Evolutionary conservation across 2,329 filamentous ascomycete genomes (phyloP).

Genomic region (Graphilbum ipis-grandicollis): DNA sequence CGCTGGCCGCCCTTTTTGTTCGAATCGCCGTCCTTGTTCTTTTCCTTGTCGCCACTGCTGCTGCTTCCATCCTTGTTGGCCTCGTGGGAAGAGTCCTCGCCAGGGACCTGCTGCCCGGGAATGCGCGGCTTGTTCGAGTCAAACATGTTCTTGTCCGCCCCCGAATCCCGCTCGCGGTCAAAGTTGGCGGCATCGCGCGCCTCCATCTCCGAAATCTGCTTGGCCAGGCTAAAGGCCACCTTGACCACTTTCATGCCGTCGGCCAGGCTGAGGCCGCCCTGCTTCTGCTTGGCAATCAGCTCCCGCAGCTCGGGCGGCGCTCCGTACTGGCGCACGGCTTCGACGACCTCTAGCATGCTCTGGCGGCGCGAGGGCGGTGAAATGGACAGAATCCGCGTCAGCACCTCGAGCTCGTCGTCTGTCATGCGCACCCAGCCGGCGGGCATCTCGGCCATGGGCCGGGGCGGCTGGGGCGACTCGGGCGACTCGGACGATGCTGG

Average conservation of each 20-base stretch:
- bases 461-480: too few species aligned
- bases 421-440: constrained; percentile 29
- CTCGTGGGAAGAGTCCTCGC: constrained; percentile 8
- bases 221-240: constrained; percentile 38
- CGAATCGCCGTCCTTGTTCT: constrained; percentile 5
- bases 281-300: constrained; percentile 37
- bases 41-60: constrained; percentile 11
- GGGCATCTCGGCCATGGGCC: too few species aligned
- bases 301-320: constrained; percentile 51
- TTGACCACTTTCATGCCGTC: constrained; percentile 42
- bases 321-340: constrained; percentile 47
- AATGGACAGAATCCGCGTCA: constrained; percentile 42
- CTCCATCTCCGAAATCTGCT: constrained; percentile 15
- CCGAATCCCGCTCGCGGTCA: neutral
- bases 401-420: constrained; percentile 28
- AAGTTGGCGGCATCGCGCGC: constrained; percentile 5
- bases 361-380: constrained; percentile 46
- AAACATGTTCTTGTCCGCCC: constrained; percentile 8
- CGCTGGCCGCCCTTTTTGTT: constrained; percentile 7
- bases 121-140: constrained; percentile 11
- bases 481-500: too few species aligned
- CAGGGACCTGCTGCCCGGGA: constrained; percentile 7
- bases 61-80: constrained; percentile 4
- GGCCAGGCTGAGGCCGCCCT: constrained; percentile 25
- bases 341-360: constrained; percentile 40